These are phyloP conservation scores for Scedosporium boydii DNA, from an alignment of 2,329 filamentous ascomycete species.

Conservation along the genomic window DNA sequence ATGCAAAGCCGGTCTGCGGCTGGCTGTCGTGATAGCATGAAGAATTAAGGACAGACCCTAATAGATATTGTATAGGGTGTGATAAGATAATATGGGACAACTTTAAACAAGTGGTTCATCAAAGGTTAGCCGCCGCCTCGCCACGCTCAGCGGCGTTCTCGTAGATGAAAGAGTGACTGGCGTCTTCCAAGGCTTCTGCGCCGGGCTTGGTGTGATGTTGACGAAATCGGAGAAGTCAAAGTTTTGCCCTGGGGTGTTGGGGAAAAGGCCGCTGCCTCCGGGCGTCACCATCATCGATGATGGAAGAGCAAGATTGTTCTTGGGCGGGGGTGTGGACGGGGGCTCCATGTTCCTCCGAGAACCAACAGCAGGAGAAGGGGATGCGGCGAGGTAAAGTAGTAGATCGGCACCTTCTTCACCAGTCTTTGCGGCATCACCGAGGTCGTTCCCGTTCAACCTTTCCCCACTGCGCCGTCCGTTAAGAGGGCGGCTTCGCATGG, in stretches of 20 bases:
- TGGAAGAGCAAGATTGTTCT: slow-evolving; percentile 56
- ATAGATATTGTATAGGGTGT: background rate
- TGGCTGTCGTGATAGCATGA: background rate
- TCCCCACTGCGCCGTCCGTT: slow-evolving; percentile 37
- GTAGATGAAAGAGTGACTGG: slow-evolving; percentile 46
- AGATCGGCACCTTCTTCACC: slow-evolving; percentile 76
- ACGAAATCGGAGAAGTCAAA: slow-evolving; percentile 97
- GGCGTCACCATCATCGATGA: slow-evolving; percentile 89
- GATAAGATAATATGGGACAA: background rate
- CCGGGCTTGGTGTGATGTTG: slow-evolving; percentile 93
- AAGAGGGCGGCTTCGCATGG: slow-evolving; percentile 47
- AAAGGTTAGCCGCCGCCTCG: slow-evolving; percentile 73
- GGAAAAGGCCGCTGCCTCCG: slow-evolving; percentile 57
- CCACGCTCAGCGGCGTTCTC: slow-evolving; percentile 53
- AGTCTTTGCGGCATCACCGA: slow-evolving; percentile 28
- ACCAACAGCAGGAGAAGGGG: slow-evolving; percentile 71
- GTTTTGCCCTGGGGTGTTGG: slow-evolving; percentile 68
- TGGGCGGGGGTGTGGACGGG: slow-evolving; percentile 66
- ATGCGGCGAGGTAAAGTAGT: slow-evolving; percentile 78
- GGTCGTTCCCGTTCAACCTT: slow-evolving; percentile 31
- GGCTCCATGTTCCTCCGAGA: slow-evolving; percentile 51
- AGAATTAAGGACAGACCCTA: background rate
- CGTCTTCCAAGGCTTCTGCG: slow-evolving; percentile 82
- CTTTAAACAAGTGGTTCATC: slow-evolving; percentile 38
- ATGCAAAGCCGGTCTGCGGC: background rate